These are phyloP conservation scores for Arctium minus DNA, from an alignment of 129 eudicot species.

Conservation along the genomic window DNA sequence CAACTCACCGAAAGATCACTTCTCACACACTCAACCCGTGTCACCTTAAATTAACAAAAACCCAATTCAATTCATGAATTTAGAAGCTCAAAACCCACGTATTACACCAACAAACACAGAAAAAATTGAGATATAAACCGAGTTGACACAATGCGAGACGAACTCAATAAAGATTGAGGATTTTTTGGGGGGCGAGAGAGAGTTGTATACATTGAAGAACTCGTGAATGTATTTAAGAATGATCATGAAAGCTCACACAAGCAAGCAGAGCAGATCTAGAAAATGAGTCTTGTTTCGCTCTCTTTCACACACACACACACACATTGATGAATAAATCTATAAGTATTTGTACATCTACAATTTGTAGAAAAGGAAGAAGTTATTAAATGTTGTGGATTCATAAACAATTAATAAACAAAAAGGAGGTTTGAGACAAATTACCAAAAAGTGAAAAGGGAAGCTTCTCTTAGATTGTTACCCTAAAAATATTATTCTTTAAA, in stretches of 20 bases:
- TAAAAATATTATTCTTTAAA: not conserved
- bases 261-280: constrained; percentile 39
- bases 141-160: constrained; percentile 36
- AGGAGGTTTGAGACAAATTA: constrained; percentile 8
- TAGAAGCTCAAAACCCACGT: not conserved
- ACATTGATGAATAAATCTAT: not conserved
- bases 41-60: constrained; percentile 12
- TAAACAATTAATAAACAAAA: not conserved
- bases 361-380: constrained; percentile 28
- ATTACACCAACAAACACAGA: not conserved
- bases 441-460: constrained; percentile 26
- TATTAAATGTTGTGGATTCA: constrained; percentile 16
- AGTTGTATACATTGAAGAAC: constrained; percentile 19
- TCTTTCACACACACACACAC: constrained; percentile 16
- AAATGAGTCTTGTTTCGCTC: constrained; percentile 9
- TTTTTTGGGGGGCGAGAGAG: not conserved
- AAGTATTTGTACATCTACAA: constrained; percentile 10
- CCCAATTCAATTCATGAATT: constrained; percentile 25
- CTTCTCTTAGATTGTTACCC: constrained; percentile 30
- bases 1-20: constrained; percentile 19
- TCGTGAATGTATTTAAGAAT: constrained; percentile 48
- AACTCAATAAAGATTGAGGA: constrained; percentile 8
- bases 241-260: constrained; percentile 23
- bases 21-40: constrained; percentile 1
- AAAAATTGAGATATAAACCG: constrained; percentile 9